Conservation (phyloP, 2,329 filamentous ascomycete genomes). For the Arthrobotrys conoides region DNA sequence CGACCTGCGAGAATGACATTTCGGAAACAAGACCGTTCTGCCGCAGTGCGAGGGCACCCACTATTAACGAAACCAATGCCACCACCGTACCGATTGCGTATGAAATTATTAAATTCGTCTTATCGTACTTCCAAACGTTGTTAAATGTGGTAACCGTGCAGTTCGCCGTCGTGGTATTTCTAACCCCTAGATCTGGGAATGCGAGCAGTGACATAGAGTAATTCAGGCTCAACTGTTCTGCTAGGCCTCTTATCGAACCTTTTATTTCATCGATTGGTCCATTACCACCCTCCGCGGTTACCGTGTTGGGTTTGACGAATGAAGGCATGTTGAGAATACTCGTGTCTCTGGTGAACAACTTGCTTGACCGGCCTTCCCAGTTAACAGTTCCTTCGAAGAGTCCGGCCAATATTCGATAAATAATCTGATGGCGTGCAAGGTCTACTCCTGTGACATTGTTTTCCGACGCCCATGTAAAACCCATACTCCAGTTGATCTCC, state of each 20-base stretch:
- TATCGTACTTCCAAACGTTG: conserved; percentile 55
- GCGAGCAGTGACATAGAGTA: conserved; percentile 47
- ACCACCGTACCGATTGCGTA: conserved; percentile 26
- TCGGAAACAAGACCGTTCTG: conserved; percentile 53
- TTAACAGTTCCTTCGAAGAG: conserved; percentile 32
- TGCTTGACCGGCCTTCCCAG: conserved; percentile 16
- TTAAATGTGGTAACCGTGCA: conserved; percentile 47
- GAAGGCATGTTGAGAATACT: conserved; percentile 50
- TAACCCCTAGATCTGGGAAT: conserved; percentile 21
- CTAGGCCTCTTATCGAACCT: conserved; percentile 23
- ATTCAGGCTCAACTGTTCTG: conserved; percentile 53
- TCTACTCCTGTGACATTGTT: conserved; percentile 1
- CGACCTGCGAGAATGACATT: conserved; percentile 50
- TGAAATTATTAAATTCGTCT: conserved; percentile 42
- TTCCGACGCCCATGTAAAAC: not conserved
- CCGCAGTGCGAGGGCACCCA: conserved; percentile 36
- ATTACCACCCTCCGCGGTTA: conserved; percentile 12
- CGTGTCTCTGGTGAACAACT: conserved; percentile 20
- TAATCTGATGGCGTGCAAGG: conserved; percentile 26
- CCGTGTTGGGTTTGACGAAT: conserved; percentile 36
- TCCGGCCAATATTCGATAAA: conserved; percentile 27
- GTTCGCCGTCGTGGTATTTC: conserved; percentile 15
- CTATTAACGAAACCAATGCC: conserved; percentile 33
- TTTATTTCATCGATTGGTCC: conserved; percentile 30
- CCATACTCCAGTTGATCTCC: conserved; percentile 15